These are phyloP conservation scores for Cryptosporidium meleagridis DNA, from an alignment of 169 alveolate species.

Conservation along the genomic window DNA sequence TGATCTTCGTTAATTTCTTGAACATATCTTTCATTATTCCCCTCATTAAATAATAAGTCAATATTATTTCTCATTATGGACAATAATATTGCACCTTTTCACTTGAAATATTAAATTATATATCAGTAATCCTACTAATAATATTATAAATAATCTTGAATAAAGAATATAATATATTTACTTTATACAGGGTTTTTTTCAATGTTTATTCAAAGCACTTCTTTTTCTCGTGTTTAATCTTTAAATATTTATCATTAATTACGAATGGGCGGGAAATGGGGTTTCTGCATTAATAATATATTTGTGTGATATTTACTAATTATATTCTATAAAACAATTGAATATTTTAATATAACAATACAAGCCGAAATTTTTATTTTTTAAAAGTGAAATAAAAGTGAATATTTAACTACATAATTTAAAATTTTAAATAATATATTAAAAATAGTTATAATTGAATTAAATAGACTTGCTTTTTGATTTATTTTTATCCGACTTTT, in stretches of 20 bases:
- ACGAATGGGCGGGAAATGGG: background rate
- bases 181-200: background rate
- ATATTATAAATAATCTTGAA: background rate
- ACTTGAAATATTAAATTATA: no score
- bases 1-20: background rate
- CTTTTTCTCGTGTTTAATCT: background rate
- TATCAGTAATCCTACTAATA: background rate
- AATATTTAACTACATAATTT: background rate
- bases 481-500: background rate
- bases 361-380: background rate
- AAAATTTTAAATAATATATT: background rate
- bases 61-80: constrained; percentile 14
- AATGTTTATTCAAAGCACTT: background rate
- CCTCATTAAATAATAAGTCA: background rate
- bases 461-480: background rate
- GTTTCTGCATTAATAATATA: background rate
- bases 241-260: background rate
- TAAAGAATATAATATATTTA: background rate
- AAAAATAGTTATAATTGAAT: background rate
- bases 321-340: background rate
- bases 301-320: background rate
- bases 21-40: background rate
- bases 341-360: background rate
- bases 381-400: background rate
- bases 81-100: background rate